phyloP scores from a whole-genome alignment of 164 flowering plant species.

The Taxillus chinensis region DNA sequence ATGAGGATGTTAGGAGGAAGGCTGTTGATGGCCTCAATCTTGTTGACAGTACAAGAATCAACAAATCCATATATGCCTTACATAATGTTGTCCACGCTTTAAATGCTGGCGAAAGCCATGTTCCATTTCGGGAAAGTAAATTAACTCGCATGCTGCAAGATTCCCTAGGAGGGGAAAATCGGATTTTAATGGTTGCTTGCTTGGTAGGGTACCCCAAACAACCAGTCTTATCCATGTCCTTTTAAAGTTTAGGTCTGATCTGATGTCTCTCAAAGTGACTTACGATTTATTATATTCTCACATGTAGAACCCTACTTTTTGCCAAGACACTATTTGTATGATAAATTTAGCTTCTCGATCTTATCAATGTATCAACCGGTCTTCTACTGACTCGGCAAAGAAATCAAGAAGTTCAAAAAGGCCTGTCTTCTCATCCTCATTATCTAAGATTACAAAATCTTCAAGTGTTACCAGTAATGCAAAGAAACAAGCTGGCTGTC shows the following conservation, averaged over 20 bases:
- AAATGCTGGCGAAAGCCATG: slow-evolving; percentile 38
- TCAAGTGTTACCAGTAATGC: slow-evolving; percentile 14
- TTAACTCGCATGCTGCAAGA: slow-evolving; percentile 60
- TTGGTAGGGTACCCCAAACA: slow-evolving; percentile 30
- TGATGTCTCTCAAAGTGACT: background rate
- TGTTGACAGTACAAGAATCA: slow-evolving; percentile 32
- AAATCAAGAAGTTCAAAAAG: slow-evolving; percentile 20
- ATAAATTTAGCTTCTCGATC: slow-evolving; percentile 45
- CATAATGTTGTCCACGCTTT: slow-evolving; percentile 52
- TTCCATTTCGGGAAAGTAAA: slow-evolving; percentile 70
- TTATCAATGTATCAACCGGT: slow-evolving; percentile 19
- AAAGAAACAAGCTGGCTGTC: slow-evolving; percentile 21
- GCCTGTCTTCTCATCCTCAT: slow-evolving; percentile 8
- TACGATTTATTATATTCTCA: background rate
- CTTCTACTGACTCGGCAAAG: slow-evolving; percentile 19
- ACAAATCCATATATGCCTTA: slow-evolving; percentile 50
- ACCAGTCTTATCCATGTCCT: background rate
- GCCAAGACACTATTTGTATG: slow-evolving; percentile 53
- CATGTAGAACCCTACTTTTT: slow-evolving; percentile 38
- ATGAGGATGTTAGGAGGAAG: slow-evolving; percentile 45
- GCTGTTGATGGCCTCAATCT: slow-evolving; percentile 21
- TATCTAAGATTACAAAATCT: slow-evolving; percentile 11
- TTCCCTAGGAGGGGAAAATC: slow-evolving; percentile 42
- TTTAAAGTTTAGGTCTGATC: background rate
- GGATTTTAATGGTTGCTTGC: slow-evolving; percentile 45